phyloP scores from a whole-genome alignment of 2,329 filamentous ascomycete genomes.

The Claviceps purpurea region DNA sequence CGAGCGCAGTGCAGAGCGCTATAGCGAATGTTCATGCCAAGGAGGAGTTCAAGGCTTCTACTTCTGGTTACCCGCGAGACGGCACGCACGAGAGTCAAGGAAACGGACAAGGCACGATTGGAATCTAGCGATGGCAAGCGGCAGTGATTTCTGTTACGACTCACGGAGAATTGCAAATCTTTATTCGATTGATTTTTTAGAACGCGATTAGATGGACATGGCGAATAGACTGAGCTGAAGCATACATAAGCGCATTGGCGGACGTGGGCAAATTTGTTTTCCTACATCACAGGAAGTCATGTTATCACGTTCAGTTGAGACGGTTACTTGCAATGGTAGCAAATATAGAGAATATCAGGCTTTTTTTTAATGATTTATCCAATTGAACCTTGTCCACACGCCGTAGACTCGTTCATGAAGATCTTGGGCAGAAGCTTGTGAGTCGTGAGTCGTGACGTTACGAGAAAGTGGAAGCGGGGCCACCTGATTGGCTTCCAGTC shows the following conservation, averaged over 20 bases:
- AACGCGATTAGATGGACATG: background rate
- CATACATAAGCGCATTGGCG: no score
- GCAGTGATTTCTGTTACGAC: background rate
- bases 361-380: no score
- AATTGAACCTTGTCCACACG: background rate
- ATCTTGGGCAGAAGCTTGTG: no score
- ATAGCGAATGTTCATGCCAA: constrained; percentile 61
- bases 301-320: no score
- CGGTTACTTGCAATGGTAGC: no score
- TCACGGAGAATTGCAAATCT: background rate
- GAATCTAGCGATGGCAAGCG: background rate
- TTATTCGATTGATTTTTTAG: no score
- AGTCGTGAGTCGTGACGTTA: no score
- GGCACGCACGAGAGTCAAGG: background rate
- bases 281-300: no score
- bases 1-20: constrained; percentile 76
- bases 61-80: background rate
- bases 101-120: background rate
- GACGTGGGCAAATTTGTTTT: no score
- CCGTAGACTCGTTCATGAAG: background rate
- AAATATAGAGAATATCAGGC: no score
- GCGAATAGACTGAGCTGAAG: background rate
- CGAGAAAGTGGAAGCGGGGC: background rate
- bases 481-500: background rate
- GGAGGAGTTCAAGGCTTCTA: constrained; percentile 16